Base-by-base conservation (phyloP, 2,329 filamentous ascomycete species). In the Claviceps cyperi region DNA sequence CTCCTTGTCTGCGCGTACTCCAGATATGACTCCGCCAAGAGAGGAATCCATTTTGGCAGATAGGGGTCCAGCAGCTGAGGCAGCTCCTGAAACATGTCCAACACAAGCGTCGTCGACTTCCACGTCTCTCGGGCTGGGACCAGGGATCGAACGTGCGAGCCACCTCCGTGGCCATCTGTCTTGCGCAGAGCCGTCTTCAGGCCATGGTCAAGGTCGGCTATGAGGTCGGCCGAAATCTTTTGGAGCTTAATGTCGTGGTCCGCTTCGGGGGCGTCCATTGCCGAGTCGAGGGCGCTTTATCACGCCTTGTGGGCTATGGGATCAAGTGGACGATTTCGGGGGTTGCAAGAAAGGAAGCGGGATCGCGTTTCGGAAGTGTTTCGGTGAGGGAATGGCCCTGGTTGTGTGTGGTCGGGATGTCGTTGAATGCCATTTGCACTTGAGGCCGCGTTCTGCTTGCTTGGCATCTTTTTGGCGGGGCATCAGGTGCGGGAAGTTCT, bases 21-120 rank as follows among this genome's bases (percentile, higher is more conserved):
- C 19, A 95, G 69, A 59, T 91, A 94, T 17, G 86, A 83, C 59
- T 83, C 76, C 24, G 87, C 81, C 37, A 97, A 73, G 40, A 78
- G 70, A 22, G 86, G 83, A 47, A 97, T 73, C 65, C 94, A 81
- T 55, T 69, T 75, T 47, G 84, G 81, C 41, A 98, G 74, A 64
- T 91, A 78, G 9, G 87, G 80, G 66, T 98, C 92, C 24, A 98
- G 77, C 39, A 97, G 76, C 64, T 98, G 92, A 17, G 92, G 92
- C 56, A 94, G 83, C 71, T 96, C 90, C 72, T 97, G 91, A 58
- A 97, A 98, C 2, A 85, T 81, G 57, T 96, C 89, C 47, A 98
- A 78, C 4, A 79, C 77, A 55, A 67, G 60, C 17, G 67, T 69
- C 17, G 72, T 71, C 39, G 77, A 59, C 48, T 73, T 67, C 40